Evolutionary conservation across 1,139 yeast species (phyloP), one percentile per base, ranked within the genome.

Genomic region (Saccharomyces hybrid): DNA sequence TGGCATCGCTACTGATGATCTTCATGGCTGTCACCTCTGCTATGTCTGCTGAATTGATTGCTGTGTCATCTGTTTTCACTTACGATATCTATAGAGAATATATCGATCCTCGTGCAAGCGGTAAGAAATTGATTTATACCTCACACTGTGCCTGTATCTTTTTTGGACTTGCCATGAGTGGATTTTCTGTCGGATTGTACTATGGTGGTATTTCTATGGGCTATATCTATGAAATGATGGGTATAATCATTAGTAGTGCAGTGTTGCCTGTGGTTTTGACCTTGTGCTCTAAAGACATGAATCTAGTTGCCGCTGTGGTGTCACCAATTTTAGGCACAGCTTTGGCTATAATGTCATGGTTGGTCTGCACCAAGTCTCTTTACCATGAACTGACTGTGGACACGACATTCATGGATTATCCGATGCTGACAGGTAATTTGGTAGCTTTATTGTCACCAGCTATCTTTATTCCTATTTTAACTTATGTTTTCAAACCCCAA

Each of bases 181-280:
- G 85, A 0, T 86, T 89, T 66, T 81, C 96, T 9, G 82, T 84
- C 62, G 96, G 96, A 6, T 76, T 89, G 53, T 80, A 81, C 71
- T 87, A 89, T 63, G 96, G 93, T 26, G 86, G 85, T 20, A 84
- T 89, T 51, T 81, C 88, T 29, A 85, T 90, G 88, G 96, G 96
- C 14, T 87, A 85, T 71, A 76, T 90, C 53, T 87, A 87, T 67
- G 89, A 88, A 68, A 75, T 90, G 59, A 88, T 89, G 90, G 96
- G 96, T 51, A 81, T 88, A 54, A 83, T 90, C 51, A 88, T 90
- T 61, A 86, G 95, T 27, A 83, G 95, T 55, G 96, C 91, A 26
- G 96, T 90, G 5, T 70, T 88, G 50, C 95, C 96, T 5, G 80
- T 88, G 23, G 81, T 85, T 3, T 71, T 85, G 61, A 83, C 95